These are phyloP conservation scores for Bombardia bombarda DNA, from an alignment of 495 filamentous ascomycete species.

Conservation along the genomic window DNA sequence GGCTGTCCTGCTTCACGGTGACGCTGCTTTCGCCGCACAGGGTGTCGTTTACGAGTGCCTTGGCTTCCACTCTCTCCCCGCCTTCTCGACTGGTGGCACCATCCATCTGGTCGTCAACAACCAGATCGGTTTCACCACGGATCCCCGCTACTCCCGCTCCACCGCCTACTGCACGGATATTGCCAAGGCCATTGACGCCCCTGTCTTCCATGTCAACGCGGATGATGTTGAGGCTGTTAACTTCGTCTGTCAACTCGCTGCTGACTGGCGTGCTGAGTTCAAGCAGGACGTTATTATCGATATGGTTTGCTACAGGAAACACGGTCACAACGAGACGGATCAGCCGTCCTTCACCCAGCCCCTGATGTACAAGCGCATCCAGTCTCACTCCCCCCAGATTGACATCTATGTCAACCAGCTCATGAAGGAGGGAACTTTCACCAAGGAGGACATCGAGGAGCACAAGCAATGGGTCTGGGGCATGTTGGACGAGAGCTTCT, in stretches of 20 bases:
- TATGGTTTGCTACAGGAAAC: constrained; percentile 96
- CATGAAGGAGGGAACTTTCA: constrained; percentile 84
- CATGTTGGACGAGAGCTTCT: constrained; percentile 95
- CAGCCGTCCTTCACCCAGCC: constrained; percentile 99
- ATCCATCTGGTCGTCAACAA: constrained; percentile 98
- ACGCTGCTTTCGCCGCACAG: constrained; percentile 93
- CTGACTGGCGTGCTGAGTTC: constrained; percentile 97
- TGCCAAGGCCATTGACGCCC: constrained; percentile 95
- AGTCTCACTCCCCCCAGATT: constrained; percentile 67
- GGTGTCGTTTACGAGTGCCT: constrained; percentile 98
- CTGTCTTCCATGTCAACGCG: constrained; percentile 97
- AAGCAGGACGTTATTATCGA: constrained; percentile 96
- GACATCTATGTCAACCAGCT: constrained; percentile 85
- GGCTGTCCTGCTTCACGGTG: constrained; percentile 92
- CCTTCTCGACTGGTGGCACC: constrained; percentile 94
- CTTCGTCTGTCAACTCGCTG: constrained; percentile 93
- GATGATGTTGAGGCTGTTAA: constrained; percentile 98
- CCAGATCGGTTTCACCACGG: constrained; percentile 99
- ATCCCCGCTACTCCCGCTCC: constrained; percentile 92
- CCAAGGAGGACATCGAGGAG: constrained; percentile 95
- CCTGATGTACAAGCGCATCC: constrained; percentile 97
- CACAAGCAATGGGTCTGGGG: constrained; percentile 99
- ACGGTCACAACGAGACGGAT: constrained; percentile 99
- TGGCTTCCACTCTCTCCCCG: constrained; percentile 90
- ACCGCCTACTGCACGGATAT: constrained; percentile 99